Conservation (phyloP, 2,329 filamentous ascomycete species). For the Chaetoscypha palmicola region DNA sequence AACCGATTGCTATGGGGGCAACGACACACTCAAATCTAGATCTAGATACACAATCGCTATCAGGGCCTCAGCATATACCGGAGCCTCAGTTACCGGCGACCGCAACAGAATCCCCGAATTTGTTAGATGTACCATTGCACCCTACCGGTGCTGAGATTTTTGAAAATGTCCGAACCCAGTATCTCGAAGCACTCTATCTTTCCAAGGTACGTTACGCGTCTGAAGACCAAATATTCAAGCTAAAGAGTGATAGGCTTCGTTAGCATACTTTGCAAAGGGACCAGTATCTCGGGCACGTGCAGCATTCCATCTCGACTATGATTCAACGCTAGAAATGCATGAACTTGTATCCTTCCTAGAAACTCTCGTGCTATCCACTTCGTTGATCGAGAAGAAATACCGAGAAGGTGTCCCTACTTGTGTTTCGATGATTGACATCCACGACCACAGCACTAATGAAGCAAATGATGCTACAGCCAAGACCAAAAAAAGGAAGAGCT, state of each 20-base stretch:
- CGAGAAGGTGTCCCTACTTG: slow-evolving; percentile 61
- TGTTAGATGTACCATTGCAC: slow-evolving; percentile 10
- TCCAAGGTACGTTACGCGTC: slow-evolving; percentile 56
- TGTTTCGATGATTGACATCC: slow-evolving; percentile 47
- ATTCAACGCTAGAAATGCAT: slow-evolving; percentile 51
- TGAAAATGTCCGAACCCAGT: slow-evolving; percentile 50
- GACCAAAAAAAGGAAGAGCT: slow-evolving; percentile 43
- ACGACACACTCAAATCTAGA: not conserved
- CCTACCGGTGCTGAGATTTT: slow-evolving; percentile 46
- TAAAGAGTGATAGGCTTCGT: slow-evolving; percentile 53
- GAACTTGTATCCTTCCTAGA: slow-evolving; percentile 65
- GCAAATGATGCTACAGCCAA: slow-evolving; percentile 35
- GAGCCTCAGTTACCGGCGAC: slow-evolving; percentile 1
- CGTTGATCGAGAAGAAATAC: slow-evolving; percentile 72
- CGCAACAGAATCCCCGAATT: not conserved
- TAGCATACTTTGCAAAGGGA: slow-evolving; percentile 80
- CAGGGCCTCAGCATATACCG: no score
- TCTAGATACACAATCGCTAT: no score
- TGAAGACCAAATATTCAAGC: no score
- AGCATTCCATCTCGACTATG: slow-evolving; percentile 57
- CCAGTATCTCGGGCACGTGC: slow-evolving; percentile 69
- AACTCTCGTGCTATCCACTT: slow-evolving; percentile 57
- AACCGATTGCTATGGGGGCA: not conserved
- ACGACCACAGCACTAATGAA: slow-evolving; percentile 46
- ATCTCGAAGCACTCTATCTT: slow-evolving; percentile 55